Percentiles rank a stretch among this genome's conserved stretches.
Evolutionary conservation across 306 rosid genomes (phyloP).

Genomic region (Corylus americana): DNA sequence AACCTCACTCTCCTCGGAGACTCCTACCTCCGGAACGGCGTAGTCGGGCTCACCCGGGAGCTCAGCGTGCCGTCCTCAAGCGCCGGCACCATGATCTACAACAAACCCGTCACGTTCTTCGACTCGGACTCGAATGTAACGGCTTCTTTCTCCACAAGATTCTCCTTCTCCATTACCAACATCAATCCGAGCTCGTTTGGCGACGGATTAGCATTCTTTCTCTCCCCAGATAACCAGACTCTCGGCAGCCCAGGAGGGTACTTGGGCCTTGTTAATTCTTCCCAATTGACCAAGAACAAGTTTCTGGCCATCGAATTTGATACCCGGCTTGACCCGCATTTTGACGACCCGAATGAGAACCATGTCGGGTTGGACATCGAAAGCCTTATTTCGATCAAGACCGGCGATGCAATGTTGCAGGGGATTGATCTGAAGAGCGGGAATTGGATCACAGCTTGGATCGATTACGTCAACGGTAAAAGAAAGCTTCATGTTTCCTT

Average conservation of each 20-base stretch:
- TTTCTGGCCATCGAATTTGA: constrained; percentile 70
- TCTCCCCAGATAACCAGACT: constrained; percentile 44
- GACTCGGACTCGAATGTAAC: constrained; percentile 50
- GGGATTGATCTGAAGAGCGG: constrained; percentile 69
- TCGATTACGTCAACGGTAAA: constrained; percentile 57
- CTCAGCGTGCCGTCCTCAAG: constrained; percentile 65
- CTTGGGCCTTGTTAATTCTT: constrained; percentile 45
- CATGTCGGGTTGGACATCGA: constrained; percentile 64
- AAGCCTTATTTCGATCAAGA: constrained; percentile 45
- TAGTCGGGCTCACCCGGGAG: constrained; percentile 69
- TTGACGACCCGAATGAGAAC: constrained; percentile 57
- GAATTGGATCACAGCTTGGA: constrained; percentile 58
- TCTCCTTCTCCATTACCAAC: constrained; percentile 55
- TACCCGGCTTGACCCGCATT: constrained; percentile 40
- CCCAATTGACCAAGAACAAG: constrained; percentile 38
- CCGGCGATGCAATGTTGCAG: constrained; percentile 44
- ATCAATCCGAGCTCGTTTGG: constrained; percentile 57
- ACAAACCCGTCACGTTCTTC: constrained; percentile 49
- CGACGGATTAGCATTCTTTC: constrained; percentile 68
- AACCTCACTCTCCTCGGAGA: constrained; percentile 87
- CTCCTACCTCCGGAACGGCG: constrained; percentile 68
- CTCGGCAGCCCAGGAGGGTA: constrained; percentile 47
- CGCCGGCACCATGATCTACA: constrained; percentile 59
- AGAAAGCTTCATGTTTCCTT: constrained; percentile 46
- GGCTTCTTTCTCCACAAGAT: constrained; percentile 67